Evolutionary conservation across 169 alveolate genomes (phyloP).

Genomic region (Cryptosporidium xiaoi): DNA sequence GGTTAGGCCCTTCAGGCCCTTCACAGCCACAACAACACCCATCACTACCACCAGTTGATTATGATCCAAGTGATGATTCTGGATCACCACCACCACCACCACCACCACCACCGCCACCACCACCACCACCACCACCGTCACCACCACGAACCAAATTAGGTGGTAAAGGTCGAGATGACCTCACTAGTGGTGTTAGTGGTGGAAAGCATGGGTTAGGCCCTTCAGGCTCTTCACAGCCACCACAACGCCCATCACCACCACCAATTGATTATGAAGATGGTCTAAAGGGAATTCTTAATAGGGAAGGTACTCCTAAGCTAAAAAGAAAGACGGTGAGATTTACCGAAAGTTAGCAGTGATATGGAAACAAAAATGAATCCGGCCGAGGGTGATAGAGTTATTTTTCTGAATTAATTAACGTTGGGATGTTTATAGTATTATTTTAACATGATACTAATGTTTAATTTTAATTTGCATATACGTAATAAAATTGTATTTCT

Average conservation of each 20-base stretch:
- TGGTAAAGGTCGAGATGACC: too few relatives aligned
- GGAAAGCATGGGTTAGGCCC: too few relatives aligned
- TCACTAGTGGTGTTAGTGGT: too few relatives aligned
- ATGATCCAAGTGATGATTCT: too few relatives aligned
- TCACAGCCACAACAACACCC: neutral
- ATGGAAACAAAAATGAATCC: too few relatives aligned
- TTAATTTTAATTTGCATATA: too few relatives aligned
- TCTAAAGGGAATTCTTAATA: neutral
- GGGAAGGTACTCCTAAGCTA: neutral
- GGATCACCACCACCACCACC: neutral
- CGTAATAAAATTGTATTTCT: too few relatives aligned
- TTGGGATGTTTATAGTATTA: too few relatives aligned
- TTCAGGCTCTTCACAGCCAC: neutral
- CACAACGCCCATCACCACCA: neutral
- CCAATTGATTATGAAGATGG: neutral
- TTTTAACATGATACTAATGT: too few relatives aligned
- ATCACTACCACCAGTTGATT: neutral
- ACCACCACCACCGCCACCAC: slow-evolving; percentile 3
- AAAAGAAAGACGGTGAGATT: neutral
- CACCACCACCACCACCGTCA: neutral
- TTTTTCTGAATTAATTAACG: too few relatives aligned
- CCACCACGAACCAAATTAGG: too few relatives aligned
- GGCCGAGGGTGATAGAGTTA: too few relatives aligned
- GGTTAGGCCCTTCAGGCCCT: neutral
- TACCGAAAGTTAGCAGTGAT: neutral